Evolutionary conservation across 306 rosid genomes (phyloP), one percentile per base, ranked within the genome.

Genomic region (Cucurbita moschata): DNA sequence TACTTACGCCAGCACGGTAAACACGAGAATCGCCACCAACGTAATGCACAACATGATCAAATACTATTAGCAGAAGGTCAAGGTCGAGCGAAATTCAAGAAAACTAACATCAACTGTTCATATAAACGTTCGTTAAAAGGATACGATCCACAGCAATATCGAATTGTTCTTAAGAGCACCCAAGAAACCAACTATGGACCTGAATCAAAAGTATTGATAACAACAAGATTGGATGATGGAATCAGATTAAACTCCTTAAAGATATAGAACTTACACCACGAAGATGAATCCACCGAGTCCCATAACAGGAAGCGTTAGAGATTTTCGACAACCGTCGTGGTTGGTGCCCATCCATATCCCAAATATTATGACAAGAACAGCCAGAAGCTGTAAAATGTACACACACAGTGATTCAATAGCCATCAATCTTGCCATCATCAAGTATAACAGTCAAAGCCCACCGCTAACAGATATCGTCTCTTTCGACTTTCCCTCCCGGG

Each of bases 1-100:
- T 70, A 88, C 98, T 89, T 87, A 94, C 98, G 91, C 98, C 81
- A 89, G 74, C 64, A 94, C 98, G 0, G 98, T 94, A 85, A 94
- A 94, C 76, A 90, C 86, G 77, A 90, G 86, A 64, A 94, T 89
- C 37, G 88, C 98, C 55, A 90, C 82, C 87, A 90, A 78, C 74
- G 87, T 76, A 81, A 87, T 79, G 87, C 94, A 90, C 82, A 94
- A 30, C 86, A 84, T 10, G 75, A 87, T 83, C 87, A 94, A 83
- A 83, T 94, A 94, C 98, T 94, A 39, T 77, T 73, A 80, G 77
- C 75, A 42, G 76, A 73, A 43, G 88, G 91, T 94, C 79, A 88
- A 89, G 97, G 89, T 75, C 47, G 58, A 50, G 55, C 79, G 40
- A 5, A 66, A 61, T 15, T 14, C 3, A 7, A 14, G 26, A 50